These are phyloP conservation scores for Rhizomucor pusillus DNA, from an alignment of 371 early-diverging fungal species.

Conservation along the genomic window DNA sequence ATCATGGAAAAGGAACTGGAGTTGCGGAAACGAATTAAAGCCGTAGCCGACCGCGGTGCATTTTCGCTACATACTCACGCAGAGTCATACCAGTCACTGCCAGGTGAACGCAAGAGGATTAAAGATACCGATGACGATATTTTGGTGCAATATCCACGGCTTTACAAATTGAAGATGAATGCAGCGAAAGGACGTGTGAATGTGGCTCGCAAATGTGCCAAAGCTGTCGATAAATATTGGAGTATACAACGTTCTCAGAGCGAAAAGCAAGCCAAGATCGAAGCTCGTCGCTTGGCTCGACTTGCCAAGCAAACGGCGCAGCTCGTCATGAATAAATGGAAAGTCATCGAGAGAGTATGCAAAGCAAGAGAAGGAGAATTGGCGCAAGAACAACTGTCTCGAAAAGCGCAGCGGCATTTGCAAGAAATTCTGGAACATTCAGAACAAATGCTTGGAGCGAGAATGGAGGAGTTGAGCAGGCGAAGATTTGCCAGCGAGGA, in stretches of 20 bases:
- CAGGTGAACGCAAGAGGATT: constrained; percentile 24
- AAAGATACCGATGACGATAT: constrained; percentile 3
- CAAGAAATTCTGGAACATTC: constrained; percentile 72
- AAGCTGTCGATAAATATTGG: constrained; percentile 58
- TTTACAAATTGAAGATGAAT: constrained; percentile 41
- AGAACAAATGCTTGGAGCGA: constrained; percentile 68
- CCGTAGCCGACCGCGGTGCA: constrained; percentile 29
- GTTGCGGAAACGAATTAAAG: too few species aligned
- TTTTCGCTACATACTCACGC: constrained; percentile 33
- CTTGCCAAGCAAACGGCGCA: constrained; percentile 67
- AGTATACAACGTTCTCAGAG: constrained; percentile 50
- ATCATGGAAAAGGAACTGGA: too few species aligned
- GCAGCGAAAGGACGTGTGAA: constrained; percentile 44
- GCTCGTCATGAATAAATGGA: constrained; percentile 70
- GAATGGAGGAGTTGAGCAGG: constrained; percentile 47
- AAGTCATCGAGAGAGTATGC: constrained; percentile 58
- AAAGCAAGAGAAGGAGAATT: constrained; percentile 58
- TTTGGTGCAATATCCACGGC: constrained; percentile 33
- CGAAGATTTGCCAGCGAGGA: constrained; percentile 2
- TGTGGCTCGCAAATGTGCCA: constrained; percentile 55
- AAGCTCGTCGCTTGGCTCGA: constrained; percentile 49
- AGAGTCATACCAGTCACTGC: constrained; percentile 34
- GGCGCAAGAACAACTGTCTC: constrained; percentile 56
- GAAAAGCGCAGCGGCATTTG: constrained; percentile 61
- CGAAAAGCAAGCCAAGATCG: constrained; percentile 46